Percentiles rank a stretch among this genome's conserved stretches.
These are phyloP conservation scores for Boletus pseudopeckii DNA, from an alignment of 768 basidiomycete species.

Conservation along the genomic window DNA sequence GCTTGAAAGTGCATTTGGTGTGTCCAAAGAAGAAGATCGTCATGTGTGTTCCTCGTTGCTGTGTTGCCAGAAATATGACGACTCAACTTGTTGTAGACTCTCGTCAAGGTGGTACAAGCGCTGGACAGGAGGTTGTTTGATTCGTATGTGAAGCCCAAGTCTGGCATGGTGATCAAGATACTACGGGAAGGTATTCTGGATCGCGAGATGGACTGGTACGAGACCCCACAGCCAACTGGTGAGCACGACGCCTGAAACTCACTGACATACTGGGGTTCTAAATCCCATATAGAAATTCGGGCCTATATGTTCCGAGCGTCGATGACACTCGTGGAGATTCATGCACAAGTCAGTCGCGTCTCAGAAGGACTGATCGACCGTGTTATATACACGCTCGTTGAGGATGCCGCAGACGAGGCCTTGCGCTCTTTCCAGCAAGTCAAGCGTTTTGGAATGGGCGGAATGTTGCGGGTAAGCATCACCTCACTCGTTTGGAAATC, in stretches of 20 bases:
- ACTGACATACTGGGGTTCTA: neutral
- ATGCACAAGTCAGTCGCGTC: constrained; percentile 82
- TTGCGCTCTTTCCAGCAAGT: constrained; percentile 85
- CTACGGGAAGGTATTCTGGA: constrained; percentile 79
- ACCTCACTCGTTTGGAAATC: neutral
- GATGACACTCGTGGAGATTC: constrained; percentile 85
- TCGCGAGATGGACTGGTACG: constrained; percentile 87
- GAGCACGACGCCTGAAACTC: constrained; percentile 15
- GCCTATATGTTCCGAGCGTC: constrained; percentile 90
- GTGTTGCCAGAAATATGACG: neutral
- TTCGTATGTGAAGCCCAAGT: constrained; percentile 80
- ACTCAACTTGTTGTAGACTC: constrained; percentile 41
- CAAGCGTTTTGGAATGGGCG: constrained; percentile 93
- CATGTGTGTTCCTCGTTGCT: constrained; percentile 42
- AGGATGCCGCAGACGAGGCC: constrained; percentile 80
- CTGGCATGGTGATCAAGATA: constrained; percentile 60
- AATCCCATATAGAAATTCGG: constrained; percentile 67
- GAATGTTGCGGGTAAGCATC: constrained; percentile 85
- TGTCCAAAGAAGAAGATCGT: constrained; percentile 68
- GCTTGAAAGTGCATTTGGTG: constrained; percentile 72
- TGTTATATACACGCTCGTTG: constrained; percentile 75
- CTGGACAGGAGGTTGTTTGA: constrained; percentile 89
- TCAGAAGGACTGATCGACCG: constrained; percentile 80
- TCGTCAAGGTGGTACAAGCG: constrained; percentile 74
- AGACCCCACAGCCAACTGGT: constrained; percentile 91